Base-by-base conservation (phyloP, 2,329 filamentous ascomycete genomes). In the Ophiostoma fasciatum region DNA sequence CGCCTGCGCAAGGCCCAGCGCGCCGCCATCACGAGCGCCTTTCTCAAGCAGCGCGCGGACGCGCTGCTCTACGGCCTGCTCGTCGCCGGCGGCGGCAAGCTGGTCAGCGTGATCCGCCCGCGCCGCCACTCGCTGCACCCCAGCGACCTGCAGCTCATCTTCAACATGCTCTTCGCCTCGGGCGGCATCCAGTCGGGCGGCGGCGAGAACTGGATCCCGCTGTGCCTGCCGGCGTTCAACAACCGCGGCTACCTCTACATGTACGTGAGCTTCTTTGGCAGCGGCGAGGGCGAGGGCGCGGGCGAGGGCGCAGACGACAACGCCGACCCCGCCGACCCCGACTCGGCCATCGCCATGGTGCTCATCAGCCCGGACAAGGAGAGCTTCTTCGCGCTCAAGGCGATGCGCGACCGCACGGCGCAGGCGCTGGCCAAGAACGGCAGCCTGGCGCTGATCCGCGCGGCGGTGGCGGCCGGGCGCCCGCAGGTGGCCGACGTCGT, bases 81-180 rank as follows among this genome's bases (percentile, higher is more conserved):
- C 41, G 88, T 94, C 13, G 90, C 90, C 5, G 85, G 87, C 11
- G 85, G 87, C 11, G 88, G 87, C 5, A 79, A 81, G 49, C 76
- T 98, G 6, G 90, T 98, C 45, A 94, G 87, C 52, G 92, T 98
- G 26, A 81, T 96, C 39, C 71, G 90, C 26, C 92, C 92, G 6
- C 87, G 92, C 47, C 83, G 90, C 39, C 90, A 98, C 56, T 94
- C 87, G 1, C 66, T 98, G 3, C 92, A 98, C 48, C 90, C 92
- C 0, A 88, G 87, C 44, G 90, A 98, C 53, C 66, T 98, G 18
- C 88, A 94, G 51, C 71, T 98, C 31, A 87, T 98, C 42, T 98
- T 98, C 66, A 96, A 96, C 52, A 98, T 98, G 92, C 74, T 98
- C 2, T 98, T 98, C 49, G 87, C 93, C 59, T 90, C 88, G 3